These are phyloP conservation scores for Phytophthora kernoviae DNA, from an alignment of 352 stramenopile species.

Conservation along the genomic window DNA sequence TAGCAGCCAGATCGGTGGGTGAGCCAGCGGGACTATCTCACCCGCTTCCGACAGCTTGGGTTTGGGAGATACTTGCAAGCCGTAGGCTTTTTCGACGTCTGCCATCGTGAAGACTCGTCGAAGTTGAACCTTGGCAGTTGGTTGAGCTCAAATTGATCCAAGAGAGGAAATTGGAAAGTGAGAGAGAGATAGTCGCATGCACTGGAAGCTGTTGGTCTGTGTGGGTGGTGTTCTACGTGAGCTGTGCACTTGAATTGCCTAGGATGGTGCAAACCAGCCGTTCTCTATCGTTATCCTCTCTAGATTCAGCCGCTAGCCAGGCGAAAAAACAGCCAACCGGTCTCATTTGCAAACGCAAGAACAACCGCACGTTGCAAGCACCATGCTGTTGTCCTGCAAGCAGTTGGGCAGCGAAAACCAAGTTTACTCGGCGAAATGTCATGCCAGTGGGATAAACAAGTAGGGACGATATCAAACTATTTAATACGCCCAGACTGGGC, in stretches of 20 bases:
- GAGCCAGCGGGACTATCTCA: constrained; percentile 17
- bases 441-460: no score
- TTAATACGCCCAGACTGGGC: no score
- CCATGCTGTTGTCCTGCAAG: constrained; percentile 11
- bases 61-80: constrained; percentile 32
- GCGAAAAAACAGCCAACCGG: constrained; percentile 19
- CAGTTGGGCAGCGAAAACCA: constrained; percentile 4
- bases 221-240: not conserved
- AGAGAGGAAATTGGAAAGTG: constrained; percentile 36
- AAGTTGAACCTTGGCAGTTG: not conserved
- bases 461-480: no score
- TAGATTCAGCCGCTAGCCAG: constrained; percentile 7
- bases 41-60: constrained; percentile 9
- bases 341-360: not conserved
- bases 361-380: constrained; percentile 15
- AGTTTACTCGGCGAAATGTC: not conserved
- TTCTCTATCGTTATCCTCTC: not conserved
- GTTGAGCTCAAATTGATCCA: not conserved
- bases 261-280: no score
- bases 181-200: no score
- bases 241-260: not conserved
- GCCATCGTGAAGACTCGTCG: constrained; percentile 21
- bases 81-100: constrained; percentile 38
- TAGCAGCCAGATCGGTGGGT: constrained; percentile 48
- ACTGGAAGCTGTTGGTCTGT: not conserved